Evolutionary conservation across 2,329 filamentous ascomycete species (phyloP).

Genomic region (Ascochyta lentis): DNA sequence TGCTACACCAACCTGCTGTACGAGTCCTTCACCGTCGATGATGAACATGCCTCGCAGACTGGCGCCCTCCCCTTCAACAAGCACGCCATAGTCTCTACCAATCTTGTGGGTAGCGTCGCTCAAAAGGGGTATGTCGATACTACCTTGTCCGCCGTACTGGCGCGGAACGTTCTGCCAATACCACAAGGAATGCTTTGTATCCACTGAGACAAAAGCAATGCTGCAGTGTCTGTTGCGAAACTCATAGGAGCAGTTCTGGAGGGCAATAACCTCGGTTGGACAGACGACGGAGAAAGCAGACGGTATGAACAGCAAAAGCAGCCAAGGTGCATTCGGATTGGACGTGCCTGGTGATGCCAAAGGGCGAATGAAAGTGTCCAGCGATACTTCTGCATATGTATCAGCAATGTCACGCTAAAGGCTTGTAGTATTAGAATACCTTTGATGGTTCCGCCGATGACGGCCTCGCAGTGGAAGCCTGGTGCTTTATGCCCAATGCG

Average conservation of each 20-base stretch:
- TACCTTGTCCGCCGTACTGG: slow-evolving; percentile 38
- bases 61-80: slow-evolving; percentile 39
- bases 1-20: slow-evolving; percentile 34
- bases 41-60: slow-evolving; percentile 42
- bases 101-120: slow-evolving; percentile 40
- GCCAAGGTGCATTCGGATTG: slow-evolving; percentile 26
- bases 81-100: slow-evolving; percentile 37
- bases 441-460: too few species aligned
- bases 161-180: slow-evolving; percentile 41
- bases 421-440: too few species aligned
- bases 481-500: too few species aligned
- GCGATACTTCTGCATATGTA: slow-evolving; percentile 31
- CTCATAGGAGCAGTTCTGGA: slow-evolving; percentile 38
- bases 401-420: too few species aligned
- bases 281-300: slow-evolving; percentile 43
- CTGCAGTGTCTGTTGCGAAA: slow-evolving; percentile 36
- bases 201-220: slow-evolving; percentile 38
- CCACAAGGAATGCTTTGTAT: slow-evolving; percentile 40
- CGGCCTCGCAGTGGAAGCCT: too few species aligned
- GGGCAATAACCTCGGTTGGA: slow-evolving; percentile 40
- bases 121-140: slow-evolving; percentile 36
- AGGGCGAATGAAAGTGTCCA: slow-evolving; percentile 31
- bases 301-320: slow-evolving; percentile 42
- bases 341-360: slow-evolving; percentile 10
- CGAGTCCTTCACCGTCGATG: slow-evolving; percentile 31